Conservation (phyloP, 306 rosid species). For the Carpinus viminea region DNA sequence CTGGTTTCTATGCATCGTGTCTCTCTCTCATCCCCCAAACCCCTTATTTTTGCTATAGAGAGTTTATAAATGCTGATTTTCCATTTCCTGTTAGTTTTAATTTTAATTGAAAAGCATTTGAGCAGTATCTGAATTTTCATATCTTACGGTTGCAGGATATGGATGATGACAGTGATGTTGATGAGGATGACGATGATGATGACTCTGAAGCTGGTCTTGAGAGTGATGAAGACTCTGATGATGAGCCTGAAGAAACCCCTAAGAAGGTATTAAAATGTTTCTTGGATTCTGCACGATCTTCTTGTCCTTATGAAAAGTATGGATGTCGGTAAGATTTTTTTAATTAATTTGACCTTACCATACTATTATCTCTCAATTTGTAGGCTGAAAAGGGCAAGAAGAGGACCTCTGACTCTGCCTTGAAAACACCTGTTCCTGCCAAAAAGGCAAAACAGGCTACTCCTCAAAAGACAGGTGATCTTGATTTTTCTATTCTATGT, state of each 20-base stretch:
- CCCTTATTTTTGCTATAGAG: too few relatives aligned
- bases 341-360: neutral
- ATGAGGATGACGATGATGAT: conserved; percentile 43
- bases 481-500: neutral
- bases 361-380: neutral
- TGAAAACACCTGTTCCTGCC: conserved; percentile 60
- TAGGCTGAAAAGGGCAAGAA: conserved; percentile 61
- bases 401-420: conserved; percentile 60
- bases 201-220: conserved; percentile 35
- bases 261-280: conserved; percentile 52
- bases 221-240: conserved; percentile 47
- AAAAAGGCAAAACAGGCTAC: conserved; percentile 70
- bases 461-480: conserved; percentile 75
- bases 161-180: conserved; percentile 40
- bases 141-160: conserved; percentile 39
- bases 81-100: neutral
- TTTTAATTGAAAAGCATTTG: neutral
- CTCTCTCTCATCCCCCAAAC: too few relatives aligned
- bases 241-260: conserved; percentile 51
- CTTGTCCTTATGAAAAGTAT: too few relatives aligned
- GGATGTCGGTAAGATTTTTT: neutral
- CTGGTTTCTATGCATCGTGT: too few relatives aligned
- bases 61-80: neutral
- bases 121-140: neutral
- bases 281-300: neutral